A percentile compares a stretch with the other conserved stretches of the same genome.
phyloP scores from a whole-genome alignment of 1,284 basidiomycete genomes.

The Ceratobasidium sp. region DNA sequence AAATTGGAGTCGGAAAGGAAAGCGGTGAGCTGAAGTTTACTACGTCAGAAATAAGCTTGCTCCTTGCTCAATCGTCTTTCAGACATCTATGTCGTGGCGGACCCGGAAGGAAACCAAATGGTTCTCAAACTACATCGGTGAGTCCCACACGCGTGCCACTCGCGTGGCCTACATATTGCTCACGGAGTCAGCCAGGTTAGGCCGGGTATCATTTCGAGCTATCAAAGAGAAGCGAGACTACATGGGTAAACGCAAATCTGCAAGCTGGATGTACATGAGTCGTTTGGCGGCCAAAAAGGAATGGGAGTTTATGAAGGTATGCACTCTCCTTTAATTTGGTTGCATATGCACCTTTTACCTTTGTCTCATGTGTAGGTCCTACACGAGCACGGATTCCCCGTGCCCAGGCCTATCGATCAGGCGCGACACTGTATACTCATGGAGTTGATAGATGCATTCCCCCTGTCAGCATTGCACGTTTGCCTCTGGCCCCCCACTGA shows the following conservation, averaged over 20 bases:
- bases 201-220: slow-evolving; percentile 94
- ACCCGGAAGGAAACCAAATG: slow-evolving; percentile 84
- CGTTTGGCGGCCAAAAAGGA: slow-evolving; percentile 96
- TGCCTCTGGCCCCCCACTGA: slow-evolving; percentile 47
- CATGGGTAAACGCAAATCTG: slow-evolving; percentile 93
- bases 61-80: not conserved
- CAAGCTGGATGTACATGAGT: slow-evolving; percentile 99
- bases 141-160: slow-evolving; percentile 48
- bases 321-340: slow-evolving; percentile 43
- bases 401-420: slow-evolving; percentile 94
- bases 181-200: slow-evolving; percentile 70
- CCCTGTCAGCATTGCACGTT: slow-evolving; percentile 71
- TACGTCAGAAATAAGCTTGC: not conserved
- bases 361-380: slow-evolving; percentile 67
- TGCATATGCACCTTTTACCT: not conserved
- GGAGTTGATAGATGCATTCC: slow-evolving; percentile 95
- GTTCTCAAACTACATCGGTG: slow-evolving; percentile 94
- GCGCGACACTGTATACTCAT: slow-evolving; percentile 95
- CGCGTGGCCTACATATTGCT: not conserved
- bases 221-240: slow-evolving; percentile 99
- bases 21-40: slow-evolving; percentile 69
- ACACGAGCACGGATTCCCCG: slow-evolving; percentile 93
- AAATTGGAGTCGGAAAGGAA: slow-evolving; percentile 99
- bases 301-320: slow-evolving; percentile 97
- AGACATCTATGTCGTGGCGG: slow-evolving; percentile 96